Evolutionary conservation across 1,139 yeast species (phyloP), one percentile per base, ranked within the genome.

Genomic region (Keqinozyma sinolaborantium): DNA sequence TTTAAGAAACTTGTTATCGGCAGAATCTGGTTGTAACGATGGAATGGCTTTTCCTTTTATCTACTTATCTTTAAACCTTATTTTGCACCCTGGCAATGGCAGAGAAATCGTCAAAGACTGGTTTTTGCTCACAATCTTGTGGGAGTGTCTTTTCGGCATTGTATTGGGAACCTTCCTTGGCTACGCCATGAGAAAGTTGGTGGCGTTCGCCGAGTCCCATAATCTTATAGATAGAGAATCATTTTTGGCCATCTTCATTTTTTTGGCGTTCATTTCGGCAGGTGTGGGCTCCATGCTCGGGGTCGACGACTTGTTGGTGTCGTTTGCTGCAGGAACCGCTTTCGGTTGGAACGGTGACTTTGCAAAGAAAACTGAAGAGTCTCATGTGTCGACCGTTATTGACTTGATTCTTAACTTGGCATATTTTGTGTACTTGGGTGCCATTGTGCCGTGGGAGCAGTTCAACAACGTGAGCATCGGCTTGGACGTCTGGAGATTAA

Each of bases 11-110:
- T 62, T 92, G 31, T 63, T 92, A 26, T 78, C 94, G 19, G 97
- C 97, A 0, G 98, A 92, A 53, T 87, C 97, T 0, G 97, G 95
- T 7, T 90, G 97, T 59, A 92, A 92, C 58, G 98, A 92, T 53
- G 98, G 98, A 33, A 85, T 92, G 94, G 97, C 98, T 0, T 90
- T 88, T 54, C 98, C 98, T 1, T 92, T 92, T 53, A 86, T 88
- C 26, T 88, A 71, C 48, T 62, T 90, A 31, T 81, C 95, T 1
- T 56, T 88, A 33, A 73, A 81, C 49, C 55, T 88, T 29, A 77
- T 88, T 32, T 56, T 79, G 14, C 79, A 86, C 51, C 67, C 73
- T 5, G 88, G 88, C 3, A 56, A 85, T 31, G 71, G 79, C 2
- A 71, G 76, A 2, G 79, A 77, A 41, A 84, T 90, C 42, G 78